These are phyloP conservation scores for Microbotryum lychnidis-dioicae DNA, from an alignment of 1,284 basidiomycete species.

Conservation along the genomic window DNA sequence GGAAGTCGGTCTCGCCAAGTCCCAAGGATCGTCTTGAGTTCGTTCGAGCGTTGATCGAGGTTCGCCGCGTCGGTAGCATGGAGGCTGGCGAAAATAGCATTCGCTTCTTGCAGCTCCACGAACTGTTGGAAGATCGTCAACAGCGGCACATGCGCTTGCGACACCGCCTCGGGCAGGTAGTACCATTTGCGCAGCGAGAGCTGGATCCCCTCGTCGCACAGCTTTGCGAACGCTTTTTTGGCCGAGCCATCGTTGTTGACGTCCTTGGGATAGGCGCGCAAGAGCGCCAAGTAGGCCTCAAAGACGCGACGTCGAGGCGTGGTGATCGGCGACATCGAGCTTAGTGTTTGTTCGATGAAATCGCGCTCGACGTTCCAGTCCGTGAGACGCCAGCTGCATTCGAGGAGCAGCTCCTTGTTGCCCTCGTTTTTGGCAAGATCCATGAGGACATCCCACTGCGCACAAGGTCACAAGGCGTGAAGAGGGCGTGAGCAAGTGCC, in stretches of 20 bases:
- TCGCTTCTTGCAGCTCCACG: slow-evolving; percentile 93
- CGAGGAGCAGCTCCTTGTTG: slow-evolving; percentile 85
- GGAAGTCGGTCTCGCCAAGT: slow-evolving; percentile 97
- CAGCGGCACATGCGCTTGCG: slow-evolving; percentile 85
- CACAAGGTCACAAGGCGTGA: too few relatives aligned
- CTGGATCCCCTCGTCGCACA: slow-evolving; percentile 95
- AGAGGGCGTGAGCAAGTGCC: not conserved
- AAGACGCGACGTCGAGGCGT: slow-evolving; percentile 93
- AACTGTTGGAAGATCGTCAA: slow-evolving; percentile 99
- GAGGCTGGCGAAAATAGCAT: slow-evolving; percentile 78
- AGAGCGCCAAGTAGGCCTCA: slow-evolving; percentile 84
- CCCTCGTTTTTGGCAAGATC: slow-evolving; percentile 87
- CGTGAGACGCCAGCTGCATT: slow-evolving; percentile 82
- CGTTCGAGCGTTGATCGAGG: slow-evolving; percentile 86
- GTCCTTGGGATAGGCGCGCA: slow-evolving; percentile 45
- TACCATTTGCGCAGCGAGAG: slow-evolving; percentile 94
- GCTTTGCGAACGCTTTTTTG: slow-evolving; percentile 63
- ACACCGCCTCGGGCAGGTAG: slow-evolving; percentile 73
- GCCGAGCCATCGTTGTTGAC: slow-evolving; percentile 22
- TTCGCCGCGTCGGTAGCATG: slow-evolving; percentile 80
- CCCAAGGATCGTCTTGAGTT: slow-evolving; percentile 90
- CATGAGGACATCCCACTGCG: slow-evolving; percentile 83
- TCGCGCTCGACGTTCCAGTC: slow-evolving; percentile 80
- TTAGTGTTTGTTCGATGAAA: slow-evolving; percentile 75
- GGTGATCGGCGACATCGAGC: slow-evolving; percentile 68